Evolutionary conservation across 805 yeast species (phyloP).

Genomic region (Metschnikowia reukaufii): DNA sequence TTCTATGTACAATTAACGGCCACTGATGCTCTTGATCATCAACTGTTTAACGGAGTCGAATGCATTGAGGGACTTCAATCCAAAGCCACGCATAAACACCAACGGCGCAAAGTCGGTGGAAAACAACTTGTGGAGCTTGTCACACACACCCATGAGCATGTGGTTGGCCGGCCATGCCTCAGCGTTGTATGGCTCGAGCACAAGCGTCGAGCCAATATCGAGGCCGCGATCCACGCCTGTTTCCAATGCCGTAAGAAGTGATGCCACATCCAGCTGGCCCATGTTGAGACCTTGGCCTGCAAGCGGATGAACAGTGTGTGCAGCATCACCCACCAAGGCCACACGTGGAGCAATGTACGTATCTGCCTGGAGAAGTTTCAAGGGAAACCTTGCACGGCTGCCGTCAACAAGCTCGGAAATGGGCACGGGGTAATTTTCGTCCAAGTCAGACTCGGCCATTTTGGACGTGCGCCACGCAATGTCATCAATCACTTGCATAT

Average conservation of each 20-base stretch:
- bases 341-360: slow-evolving; percentile 79
- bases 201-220: slow-evolving; percentile 81
- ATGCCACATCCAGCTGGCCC: slow-evolving; percentile 92
- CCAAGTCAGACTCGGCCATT: slow-evolving; percentile 45
- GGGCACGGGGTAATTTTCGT: slow-evolving; percentile 65
- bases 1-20: slow-evolving; percentile 18
- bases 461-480: slow-evolving; percentile 66
- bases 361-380: slow-evolving; percentile 87
- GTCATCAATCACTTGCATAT: slow-evolving; percentile 59
- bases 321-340: slow-evolving; percentile 97
- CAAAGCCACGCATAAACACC: slow-evolving; percentile 72
- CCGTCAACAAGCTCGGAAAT: slow-evolving; percentile 48
- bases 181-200: slow-evolving; percentile 83
- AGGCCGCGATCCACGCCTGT: slow-evolving; percentile 72
- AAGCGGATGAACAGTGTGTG: slow-evolving; percentile 94
- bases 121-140: slow-evolving; percentile 86
- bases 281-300: slow-evolving; percentile 98
- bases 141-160: slow-evolving; percentile 80
- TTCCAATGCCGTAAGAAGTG: slow-evolving; percentile 68
- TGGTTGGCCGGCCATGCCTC: slow-evolving; percentile 82
- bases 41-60: slow-evolving; percentile 65
- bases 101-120: slow-evolving; percentile 70
- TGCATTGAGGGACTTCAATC: slow-evolving; percentile 67
- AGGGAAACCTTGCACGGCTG: slow-evolving; percentile 85
- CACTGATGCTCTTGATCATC: slow-evolving; percentile 53